Conservation (phyloP, 164 flowering plant species). For the Akebia trifoliata region DNA sequence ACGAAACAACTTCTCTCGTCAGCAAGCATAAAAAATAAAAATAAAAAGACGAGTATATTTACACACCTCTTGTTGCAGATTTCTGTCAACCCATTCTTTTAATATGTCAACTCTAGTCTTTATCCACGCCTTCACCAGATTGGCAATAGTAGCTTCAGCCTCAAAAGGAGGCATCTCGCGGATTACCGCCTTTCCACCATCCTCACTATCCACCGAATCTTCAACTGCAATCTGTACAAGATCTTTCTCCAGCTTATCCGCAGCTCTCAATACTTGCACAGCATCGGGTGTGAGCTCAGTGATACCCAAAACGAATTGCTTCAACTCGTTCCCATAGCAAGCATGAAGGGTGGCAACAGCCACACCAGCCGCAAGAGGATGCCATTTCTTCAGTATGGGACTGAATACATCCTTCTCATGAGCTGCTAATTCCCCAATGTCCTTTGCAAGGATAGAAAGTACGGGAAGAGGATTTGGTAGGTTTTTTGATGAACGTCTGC, state of each 20-base stretch:
- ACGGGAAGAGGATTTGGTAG: slow-evolving; percentile 44
- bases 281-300: slow-evolving; percentile 86
- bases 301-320: slow-evolving; percentile 56
- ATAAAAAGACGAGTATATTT: neutral
- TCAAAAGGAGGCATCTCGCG: slow-evolving; percentile 92
- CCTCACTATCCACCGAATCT: slow-evolving; percentile 91
- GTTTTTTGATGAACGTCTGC: slow-evolving; percentile 38
- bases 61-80: slow-evolving; percentile 80
- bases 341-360: slow-evolving; percentile 91
- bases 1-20: too few relatives aligned
- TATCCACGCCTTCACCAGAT: slow-evolving; percentile 70
- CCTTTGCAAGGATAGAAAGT: slow-evolving; percentile 72
- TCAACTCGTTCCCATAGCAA: slow-evolving; percentile 77
- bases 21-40: neutral
- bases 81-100: slow-evolving; percentile 73
- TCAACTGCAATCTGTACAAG: slow-evolving; percentile 90
- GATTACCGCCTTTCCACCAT: slow-evolving; percentile 89
- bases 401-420: slow-evolving; percentile 72
- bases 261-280: slow-evolving; percentile 65
- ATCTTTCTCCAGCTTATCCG: slow-evolving; percentile 86
- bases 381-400: slow-evolving; percentile 75
- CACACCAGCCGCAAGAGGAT: slow-evolving; percentile 84
- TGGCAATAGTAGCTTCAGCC: slow-evolving; percentile 61
- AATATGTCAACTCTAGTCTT: slow-evolving; percentile 57
- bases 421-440: slow-evolving; percentile 53